Conservation (phyloP, 345 rosid species). For the Populus alba region DNA sequence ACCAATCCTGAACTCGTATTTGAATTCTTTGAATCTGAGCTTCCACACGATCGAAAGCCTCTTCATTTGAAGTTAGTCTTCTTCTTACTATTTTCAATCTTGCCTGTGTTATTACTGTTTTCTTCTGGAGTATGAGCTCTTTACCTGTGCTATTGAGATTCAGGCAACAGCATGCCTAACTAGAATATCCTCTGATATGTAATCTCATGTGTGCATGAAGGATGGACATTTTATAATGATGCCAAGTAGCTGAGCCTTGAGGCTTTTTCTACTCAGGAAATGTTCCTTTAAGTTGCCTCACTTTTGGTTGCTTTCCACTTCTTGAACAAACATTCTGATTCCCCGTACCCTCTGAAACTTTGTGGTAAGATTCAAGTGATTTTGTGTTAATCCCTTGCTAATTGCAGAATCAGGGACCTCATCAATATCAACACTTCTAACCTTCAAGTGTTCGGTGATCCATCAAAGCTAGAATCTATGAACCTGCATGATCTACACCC, state of each 20-base stretch:
- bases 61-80: slow-evolving; percentile 26
- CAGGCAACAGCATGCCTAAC: neutral
- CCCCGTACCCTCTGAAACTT: neutral
- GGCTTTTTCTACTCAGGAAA: neutral
- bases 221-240: neutral
- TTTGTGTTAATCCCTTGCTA: neutral
- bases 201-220: neutral
- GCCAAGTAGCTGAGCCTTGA: neutral
- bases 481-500: slow-evolving; percentile 30
- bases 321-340: neutral
- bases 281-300: neutral
- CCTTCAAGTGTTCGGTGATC: slow-evolving; percentile 25
- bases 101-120: neutral
- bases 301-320: neutral
- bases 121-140: neutral
- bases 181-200: neutral
- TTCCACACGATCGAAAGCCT: slow-evolving; percentile 25
- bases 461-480: slow-evolving; percentile 20
- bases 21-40: slow-evolving; percentile 26
- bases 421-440: slow-evolving; percentile 6
- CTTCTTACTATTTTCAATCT: neutral
- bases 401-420: slow-evolving; percentile 30
- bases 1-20: slow-evolving; percentile 23
- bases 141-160: neutral
- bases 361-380: neutral